Evolutionary conservation across 2,329 filamentous ascomycete species (phyloP), one percentile per base, ranked within the genome.

Genomic region (Ilyonectria sp.): DNA sequence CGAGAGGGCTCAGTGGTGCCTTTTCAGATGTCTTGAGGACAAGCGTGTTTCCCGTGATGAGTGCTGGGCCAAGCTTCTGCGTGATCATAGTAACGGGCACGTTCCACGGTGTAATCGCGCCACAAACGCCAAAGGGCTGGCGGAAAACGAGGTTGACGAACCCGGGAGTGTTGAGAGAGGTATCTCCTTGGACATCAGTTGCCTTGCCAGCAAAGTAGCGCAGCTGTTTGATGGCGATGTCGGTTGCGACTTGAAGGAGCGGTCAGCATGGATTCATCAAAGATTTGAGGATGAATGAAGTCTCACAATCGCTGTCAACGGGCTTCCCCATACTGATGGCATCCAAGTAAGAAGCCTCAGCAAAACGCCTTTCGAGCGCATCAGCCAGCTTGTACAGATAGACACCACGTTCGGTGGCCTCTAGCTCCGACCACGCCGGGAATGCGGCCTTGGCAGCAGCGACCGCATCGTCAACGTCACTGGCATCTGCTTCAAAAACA

Each of bases 31-130:
- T 88, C 87, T 93, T 93, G 72, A 93, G 79, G 71, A 93, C 86
- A 61, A 93, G 79, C 3, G 86, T 88, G 86, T 92, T 93, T 76
- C 91, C 91, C 50, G 88, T 87, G 67, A 90, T 89, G 72, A 93
- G 83, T 54, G 91, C 90, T 35, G 91, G 91, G 60, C 86, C 90
- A 70, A 92, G 89, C 87, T 95, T 95, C 92, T 93, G 94, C 56
- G 87, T 86, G 79, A 86, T 86, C 91, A 94, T 93, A 76, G 91
- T 86, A 43, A 94, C 82, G 6, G 92, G 92, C 84, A 93, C 94
- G 84, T 94, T 94, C 92, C 92, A 94, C 61, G 92, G 92, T 75
- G 94, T 94, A 77, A 94, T 94, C 5, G 62, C 63, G 5, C 26
- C 44, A 21, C 43, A 52, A 17, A 60, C 29, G 23, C 57, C 44